Percentiles rank a stretch among this genome's conserved stretches.
phyloP scores from a whole-genome alignment of 148 eudicot genomes.

The Cornus kousa region DNA sequence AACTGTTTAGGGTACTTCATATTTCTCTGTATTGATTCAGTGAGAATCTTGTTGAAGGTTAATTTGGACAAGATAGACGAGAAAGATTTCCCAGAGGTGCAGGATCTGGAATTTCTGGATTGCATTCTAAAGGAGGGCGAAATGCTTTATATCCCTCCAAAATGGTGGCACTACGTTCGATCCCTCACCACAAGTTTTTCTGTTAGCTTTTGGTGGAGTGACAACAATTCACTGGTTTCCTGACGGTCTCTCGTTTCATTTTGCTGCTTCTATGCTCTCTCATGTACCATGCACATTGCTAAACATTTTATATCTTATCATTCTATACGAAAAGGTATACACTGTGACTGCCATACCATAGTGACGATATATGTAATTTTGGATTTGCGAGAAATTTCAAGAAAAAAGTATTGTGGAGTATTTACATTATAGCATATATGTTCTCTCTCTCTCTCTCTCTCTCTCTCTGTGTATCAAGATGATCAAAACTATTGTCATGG shows the following conservation, averaged over 20 bases:
- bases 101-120: conserved; percentile 80
- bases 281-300: neutral
- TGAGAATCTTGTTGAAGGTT: conserved; percentile 46
- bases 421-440: too few species aligned
- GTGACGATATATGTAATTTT: too few species aligned
- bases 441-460: too few species aligned
- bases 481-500: too few species aligned
- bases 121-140: conserved; percentile 96
- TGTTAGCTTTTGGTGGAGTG: conserved; percentile 98
- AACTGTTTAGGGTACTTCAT: neutral
- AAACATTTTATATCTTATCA: neutral
- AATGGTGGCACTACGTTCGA: conserved; percentile 98
- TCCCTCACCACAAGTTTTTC: conserved; percentile 86
- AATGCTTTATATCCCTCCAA: conserved; percentile 98
- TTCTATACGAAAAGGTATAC: neutral
- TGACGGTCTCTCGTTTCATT: neutral
- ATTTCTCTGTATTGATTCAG: neutral
- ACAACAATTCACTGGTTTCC: conserved; percentile 34
- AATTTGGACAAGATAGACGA: conserved; percentile 81
- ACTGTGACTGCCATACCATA: neutral
- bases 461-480: too few species aligned
- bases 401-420: too few species aligned
- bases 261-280: conserved; percentile 7
- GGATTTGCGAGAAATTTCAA: too few species aligned
- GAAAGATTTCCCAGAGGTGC: conserved; percentile 58